A percentile compares a stretch with the other conserved stretches of the same genome.
Conservation (phyloP, 2,329 filamentous ascomycete species). For the Ophiostoma populinum region DNA sequence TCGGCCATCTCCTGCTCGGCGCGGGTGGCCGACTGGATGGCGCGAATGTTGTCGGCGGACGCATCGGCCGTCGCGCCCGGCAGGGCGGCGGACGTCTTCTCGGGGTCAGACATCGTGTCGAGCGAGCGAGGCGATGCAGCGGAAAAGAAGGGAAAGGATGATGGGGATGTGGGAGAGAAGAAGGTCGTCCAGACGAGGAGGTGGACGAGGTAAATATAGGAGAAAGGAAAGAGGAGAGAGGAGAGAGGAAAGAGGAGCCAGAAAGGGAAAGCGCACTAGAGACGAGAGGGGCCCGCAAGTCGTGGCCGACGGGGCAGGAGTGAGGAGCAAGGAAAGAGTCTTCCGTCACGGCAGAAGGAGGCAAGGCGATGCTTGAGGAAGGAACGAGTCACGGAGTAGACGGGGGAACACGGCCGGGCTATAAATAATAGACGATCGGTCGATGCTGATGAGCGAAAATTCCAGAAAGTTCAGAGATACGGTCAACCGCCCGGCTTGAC, state of each 20-base stretch:
- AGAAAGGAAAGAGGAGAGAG: not conserved
- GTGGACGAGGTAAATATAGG: not conserved
- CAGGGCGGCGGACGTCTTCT: conserved; percentile 2
- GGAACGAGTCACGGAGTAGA: too few relatives aligned
- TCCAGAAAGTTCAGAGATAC: too few relatives aligned
- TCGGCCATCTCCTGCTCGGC: conserved; percentile 5
- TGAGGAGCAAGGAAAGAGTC: too few relatives aligned
- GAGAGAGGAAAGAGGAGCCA: not conserved
- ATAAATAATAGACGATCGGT: too few relatives aligned
- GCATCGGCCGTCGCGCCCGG: too few relatives aligned
- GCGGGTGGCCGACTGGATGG: not conserved
- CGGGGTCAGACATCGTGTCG: conserved; percentile 5
- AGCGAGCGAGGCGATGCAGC: not conserved
- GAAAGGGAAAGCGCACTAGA: not conserved
- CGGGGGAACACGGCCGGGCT: too few relatives aligned
- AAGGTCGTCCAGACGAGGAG: not conserved
- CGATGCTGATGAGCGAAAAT: too few relatives aligned
- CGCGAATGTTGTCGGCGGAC: too few relatives aligned
- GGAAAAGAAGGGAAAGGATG: not conserved
- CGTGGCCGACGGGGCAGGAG: not conserved
- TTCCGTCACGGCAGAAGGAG: too few relatives aligned
- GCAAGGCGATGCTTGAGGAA: too few relatives aligned
- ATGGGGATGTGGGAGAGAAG: not conserved
- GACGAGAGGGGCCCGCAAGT: not conserved
- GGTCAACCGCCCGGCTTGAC: too few relatives aligned